Evolutionary conservation across 805 yeast species (phyloP), one percentile per base, ranked within the genome.

Genomic region (Metschnikowia anglica): DNA sequence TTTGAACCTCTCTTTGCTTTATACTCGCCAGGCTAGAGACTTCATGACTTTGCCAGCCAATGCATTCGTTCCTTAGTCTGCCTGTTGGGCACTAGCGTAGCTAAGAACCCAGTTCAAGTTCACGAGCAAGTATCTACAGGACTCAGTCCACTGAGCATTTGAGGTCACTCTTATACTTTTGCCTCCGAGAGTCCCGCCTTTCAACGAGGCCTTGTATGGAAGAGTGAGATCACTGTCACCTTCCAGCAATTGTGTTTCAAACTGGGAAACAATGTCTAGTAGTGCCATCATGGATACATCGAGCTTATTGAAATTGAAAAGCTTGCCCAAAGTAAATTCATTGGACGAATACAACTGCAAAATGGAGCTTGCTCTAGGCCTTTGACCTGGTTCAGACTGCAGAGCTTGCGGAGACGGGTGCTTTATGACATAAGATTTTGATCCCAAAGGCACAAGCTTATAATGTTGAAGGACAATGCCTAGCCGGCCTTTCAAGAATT

Each of bases 91-190:
- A 46, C 83, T 74, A 2, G 88, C 79, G 58, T 82, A 88, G 3
- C 90, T 83, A 42, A 90, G 65, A 6, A 91, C 73, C 96, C 96
- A 91, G 57, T 88, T 88, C 23, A 71, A 46, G 48, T 91, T 80
- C 0, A 93, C 86, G 36, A 90, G 65, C 10, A 91, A 68, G 56
- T 81, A 85, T 54, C 85, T 84, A 64, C 96, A 89, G 1, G 95
- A 91, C 19, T 83, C 78, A 0, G 97, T 88, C 98, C 98, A 90
- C 48, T 85, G 88, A 34, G 80, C 79, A 58, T 83, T 83, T 2
- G 86, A 76, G 1, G 86, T 78, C 1, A 88, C 74, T 35, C 81
- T 70, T n/a, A 91, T 83, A 37, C 86, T 79, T 43, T 80, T 76
- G 1, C 87, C 89, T 1, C 93, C 95, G 26, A 91, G 83, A 39